Evolutionary conservation across 441 rosid species (phyloP).

Genomic region (Biscutella laevigata): DNA sequence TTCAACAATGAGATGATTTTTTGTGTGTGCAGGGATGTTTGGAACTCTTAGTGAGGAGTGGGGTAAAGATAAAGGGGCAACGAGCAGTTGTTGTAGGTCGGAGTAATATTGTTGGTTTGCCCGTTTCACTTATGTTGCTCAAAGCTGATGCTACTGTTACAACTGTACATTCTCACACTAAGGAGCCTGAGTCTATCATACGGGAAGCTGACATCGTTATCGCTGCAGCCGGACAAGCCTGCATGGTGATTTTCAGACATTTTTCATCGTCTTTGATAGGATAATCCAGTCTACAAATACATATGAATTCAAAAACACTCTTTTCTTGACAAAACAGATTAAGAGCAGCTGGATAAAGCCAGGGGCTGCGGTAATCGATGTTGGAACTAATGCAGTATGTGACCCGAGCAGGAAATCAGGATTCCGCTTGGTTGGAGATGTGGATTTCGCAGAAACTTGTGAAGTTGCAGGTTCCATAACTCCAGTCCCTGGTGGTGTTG

Average conservation of each 20-base stretch:
- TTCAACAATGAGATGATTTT: background rate
- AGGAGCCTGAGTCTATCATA: conserved; percentile 48
- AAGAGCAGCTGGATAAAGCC: conserved; percentile 89
- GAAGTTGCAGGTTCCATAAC: conserved; percentile 75
- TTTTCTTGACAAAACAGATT: conserved; percentile 35
- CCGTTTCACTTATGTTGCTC: conserved; percentile 73
- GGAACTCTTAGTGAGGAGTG: conserved; percentile 75
- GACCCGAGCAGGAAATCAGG: conserved; percentile 69
- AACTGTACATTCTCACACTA: conserved; percentile 60
- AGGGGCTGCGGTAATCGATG: conserved; percentile 90
- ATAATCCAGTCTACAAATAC: background rate
- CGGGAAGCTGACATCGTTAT: conserved; percentile 82
- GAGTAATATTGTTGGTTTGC: conserved; percentile 87
- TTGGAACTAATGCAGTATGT: conserved; percentile 71
- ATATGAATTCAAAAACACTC: background rate
- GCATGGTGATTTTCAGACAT: conserved; percentile 43
- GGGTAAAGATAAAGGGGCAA: conserved; percentile 63
- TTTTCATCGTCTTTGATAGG: background rate
- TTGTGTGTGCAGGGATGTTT: conserved; percentile 54
- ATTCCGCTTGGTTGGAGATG: conserved; percentile 85
- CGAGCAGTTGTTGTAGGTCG: conserved; percentile 82
- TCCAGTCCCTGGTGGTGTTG: conserved; percentile 92
- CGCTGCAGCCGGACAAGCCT: conserved; percentile 85
- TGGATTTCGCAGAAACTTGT: conserved; percentile 64
- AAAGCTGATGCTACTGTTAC: conserved; percentile 93